Base-by-base conservation (phyloP, 1,284 basidiomycete species). In the Schizophyllum commune region DNA sequence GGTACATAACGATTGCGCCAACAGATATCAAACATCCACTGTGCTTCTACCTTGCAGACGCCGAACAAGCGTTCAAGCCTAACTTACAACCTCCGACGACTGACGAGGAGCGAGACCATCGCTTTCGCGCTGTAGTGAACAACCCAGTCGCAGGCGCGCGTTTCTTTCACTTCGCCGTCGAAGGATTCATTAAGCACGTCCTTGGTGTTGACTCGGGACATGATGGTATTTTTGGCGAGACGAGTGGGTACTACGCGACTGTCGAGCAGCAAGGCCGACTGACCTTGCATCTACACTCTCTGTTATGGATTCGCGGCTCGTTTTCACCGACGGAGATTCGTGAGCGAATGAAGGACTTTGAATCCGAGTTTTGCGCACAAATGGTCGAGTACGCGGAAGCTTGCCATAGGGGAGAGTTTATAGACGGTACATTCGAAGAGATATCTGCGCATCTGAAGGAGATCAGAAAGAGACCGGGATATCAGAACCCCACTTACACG, bases 1-100 rank as follows among this genome's bases (percentile, higher is more conserved):
- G 73, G 72, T 77, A 70, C 61, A 74, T 77, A 6, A 77, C 75
- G 0, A 66, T 76, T 47, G 69, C 74, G 1, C 74, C 74, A 21
- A 66, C 69, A 13, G 74, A 75, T 59, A 60, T 63, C 39, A 47
- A 47, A 9, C 39, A 47, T 47, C 39, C 39, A 13, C 9, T 47
- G 9, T 47, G 39, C 58, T 52, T 73, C 34, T 75, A 72, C 60
- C 71, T 62, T 65, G 71, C 69, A 32, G 68, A 69, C 55, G 59
- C 53, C 32, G 60, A 69, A 51, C 62, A 65, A 20, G 55, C 52
- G 21, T 71, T 68, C 58, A 20, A n/a, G 17, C 58, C 61, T 19
- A 56, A 67, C 3, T 52, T 66, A 20, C 11, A 33, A 8, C n/a
- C 34, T 9, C 13, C 17, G 39, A 17, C 27, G 5, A 27, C 27